Evolutionary conservation across 2,329 filamentous ascomycete genomes (phyloP), one percentile per base, ranked within the genome.

Genomic region (Aspergillus sp.): DNA sequence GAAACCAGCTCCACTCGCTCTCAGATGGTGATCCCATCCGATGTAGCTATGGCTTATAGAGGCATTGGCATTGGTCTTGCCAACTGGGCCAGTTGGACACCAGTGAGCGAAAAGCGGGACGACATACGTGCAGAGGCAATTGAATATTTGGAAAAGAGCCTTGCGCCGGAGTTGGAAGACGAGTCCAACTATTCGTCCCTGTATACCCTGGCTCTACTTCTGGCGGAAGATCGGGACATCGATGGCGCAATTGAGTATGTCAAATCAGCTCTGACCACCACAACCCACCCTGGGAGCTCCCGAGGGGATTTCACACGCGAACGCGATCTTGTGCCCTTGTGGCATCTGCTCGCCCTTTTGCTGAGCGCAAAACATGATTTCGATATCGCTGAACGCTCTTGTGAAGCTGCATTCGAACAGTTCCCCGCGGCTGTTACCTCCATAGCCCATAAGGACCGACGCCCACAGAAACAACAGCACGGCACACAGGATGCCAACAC

Each of bases 361-460:
- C 75, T 97, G 26, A 96, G 90, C 59, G 90, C 91, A 1, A 85
- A 89, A 58, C 88, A 95, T 59, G 91, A 96, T 57, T 95, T 89
- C 62, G 76, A 83, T 46, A 87, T 89, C 69, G 92, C 94, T 2
- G 82, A 84, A 24, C 86, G 87, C 63, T 87, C 91, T 30, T 97
- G 92, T 61, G 90, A 95, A 66, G 91, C 90, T 22, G 92, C 91
- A 3, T 88, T 97, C 65, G 91, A 96, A 60, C 90, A 95, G 65
- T 95, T 96, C 63, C 85, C 86, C 49, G 85, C 90, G 55, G 82
- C 85, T 0, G 71, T 81, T 1, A 79, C 88, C 6, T 79, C 93
- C 0, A 90, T 91, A 64, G 88, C 87, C 16, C 79, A 79, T 47
- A 73, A 80, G 32, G 77, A 82, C 14, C 65, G 81, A 50, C 67